Evolutionary conservation across 2,329 filamentous ascomycete genomes (phyloP).

Genomic region (Pochonia chlamydosporia): DNA sequence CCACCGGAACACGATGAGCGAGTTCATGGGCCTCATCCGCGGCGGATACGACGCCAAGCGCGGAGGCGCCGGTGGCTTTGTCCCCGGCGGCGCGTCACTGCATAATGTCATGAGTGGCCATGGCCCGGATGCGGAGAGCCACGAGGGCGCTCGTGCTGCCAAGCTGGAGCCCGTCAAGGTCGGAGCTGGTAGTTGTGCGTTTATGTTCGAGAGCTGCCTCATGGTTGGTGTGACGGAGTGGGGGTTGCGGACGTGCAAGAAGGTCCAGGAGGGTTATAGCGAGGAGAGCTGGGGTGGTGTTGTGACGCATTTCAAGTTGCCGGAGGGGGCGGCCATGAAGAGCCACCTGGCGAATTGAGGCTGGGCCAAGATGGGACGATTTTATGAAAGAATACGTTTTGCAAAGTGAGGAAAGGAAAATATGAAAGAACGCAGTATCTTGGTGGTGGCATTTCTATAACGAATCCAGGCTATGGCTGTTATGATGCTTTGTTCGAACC

Average conservation of each 20-base stretch:
- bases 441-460: too few species aligned
- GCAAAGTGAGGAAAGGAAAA: background rate
- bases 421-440: too few species aligned
- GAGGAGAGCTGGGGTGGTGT: constrained; percentile 74
- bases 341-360: constrained; percentile 15
- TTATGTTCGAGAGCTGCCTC: constrained; percentile 65
- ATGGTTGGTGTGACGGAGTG: constrained; percentile 70
- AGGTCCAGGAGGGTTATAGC: constrained; percentile 42
- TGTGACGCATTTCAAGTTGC: constrained; percentile 54
- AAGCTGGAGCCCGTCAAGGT: constrained; percentile 51
- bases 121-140: constrained; percentile 52
- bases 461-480: too few species aligned
- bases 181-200: constrained; percentile 57
- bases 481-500: too few species aligned
- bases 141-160: constrained; percentile 50
- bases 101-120: constrained; percentile 69
- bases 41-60: constrained; percentile 57
- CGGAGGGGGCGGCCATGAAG: constrained; percentile 25
- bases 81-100: constrained; percentile 51
- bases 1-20: constrained; percentile 63
- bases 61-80: constrained; percentile 46
- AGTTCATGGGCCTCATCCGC: constrained; percentile 58
- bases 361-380: too few species aligned
- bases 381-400: too few species aligned
- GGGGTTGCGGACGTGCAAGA: constrained; percentile 55